Conservation (phyloP, 768 basidiomycete genomes). For the Kondoa malvinella region DNA sequence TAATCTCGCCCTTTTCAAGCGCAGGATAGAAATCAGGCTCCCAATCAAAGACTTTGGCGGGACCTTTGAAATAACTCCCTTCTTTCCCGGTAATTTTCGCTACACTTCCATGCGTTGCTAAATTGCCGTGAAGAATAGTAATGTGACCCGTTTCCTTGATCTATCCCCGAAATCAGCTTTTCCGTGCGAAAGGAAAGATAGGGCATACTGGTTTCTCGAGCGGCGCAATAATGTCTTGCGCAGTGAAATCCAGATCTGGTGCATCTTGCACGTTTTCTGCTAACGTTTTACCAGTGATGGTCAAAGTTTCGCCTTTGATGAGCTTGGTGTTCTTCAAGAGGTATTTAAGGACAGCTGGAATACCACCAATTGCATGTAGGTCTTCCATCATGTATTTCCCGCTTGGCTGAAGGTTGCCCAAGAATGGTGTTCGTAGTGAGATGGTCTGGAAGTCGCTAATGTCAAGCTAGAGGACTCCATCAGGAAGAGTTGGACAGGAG, state of each 20-base stretch:
- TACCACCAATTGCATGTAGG: neutral
- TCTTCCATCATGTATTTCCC: constrained; percentile 6
- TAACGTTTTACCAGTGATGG: constrained; percentile 72
- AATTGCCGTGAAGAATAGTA: constrained; percentile 70
- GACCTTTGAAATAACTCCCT: constrained; percentile 61
- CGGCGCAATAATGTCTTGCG: constrained; percentile 57
- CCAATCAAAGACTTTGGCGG: constrained; percentile 27
- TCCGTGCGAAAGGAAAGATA: neutral
- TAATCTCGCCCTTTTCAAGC: constrained; percentile 57
- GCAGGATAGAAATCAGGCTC: constrained; percentile 56
- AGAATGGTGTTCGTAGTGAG: neutral
- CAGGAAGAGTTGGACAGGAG: neutral
- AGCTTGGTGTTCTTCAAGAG: neutral
- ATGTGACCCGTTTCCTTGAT: constrained; percentile 77
- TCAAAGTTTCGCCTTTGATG: constrained; percentile 35
- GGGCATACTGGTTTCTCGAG: constrained; percentile 43
- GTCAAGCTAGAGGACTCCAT: neutral
- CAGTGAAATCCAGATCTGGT: constrained; percentile 21
- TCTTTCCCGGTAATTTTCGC: constrained; percentile 91
- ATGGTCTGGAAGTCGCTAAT: neutral
- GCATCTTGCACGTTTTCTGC: constrained; percentile 22
- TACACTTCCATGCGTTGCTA: constrained; percentile 71
- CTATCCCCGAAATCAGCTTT: neutral
- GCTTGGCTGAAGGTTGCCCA: neutral
- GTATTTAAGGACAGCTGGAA: constrained; percentile 4